Evolutionary conservation across 305 asterid genomes (phyloP).

Genomic region (Withania somnifera): DNA sequence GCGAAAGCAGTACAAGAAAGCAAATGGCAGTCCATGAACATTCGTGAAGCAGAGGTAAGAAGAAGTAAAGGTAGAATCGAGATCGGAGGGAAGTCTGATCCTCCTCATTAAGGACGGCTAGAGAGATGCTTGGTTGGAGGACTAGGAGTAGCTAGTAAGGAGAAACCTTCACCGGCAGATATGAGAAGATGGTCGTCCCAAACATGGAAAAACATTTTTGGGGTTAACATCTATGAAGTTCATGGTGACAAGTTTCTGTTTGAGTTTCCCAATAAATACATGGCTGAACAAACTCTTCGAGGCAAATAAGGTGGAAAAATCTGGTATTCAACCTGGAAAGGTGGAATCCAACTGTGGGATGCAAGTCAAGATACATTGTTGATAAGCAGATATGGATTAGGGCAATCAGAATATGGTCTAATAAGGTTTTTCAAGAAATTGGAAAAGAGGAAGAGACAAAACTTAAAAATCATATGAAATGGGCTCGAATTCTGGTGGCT

Average conservation of each 20-base stretch:
- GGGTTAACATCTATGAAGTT: background rate
- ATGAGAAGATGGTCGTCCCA: background rate
- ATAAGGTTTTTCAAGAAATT: background rate
- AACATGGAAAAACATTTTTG: background rate
- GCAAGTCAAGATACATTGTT: no score
- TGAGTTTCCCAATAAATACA: background rate
- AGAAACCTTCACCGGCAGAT: background rate
- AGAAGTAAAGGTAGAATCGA: background rate
- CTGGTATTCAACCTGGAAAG: background rate
- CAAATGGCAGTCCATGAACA: background rate
- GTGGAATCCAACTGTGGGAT: background rate
- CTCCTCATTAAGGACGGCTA: background rate
- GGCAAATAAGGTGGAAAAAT: no score
- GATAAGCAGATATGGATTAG: background rate
- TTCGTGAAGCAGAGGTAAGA: background rate
- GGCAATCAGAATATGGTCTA: background rate
- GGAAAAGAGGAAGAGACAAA: background rate
- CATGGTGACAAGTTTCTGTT: background rate
- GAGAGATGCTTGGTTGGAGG: background rate
- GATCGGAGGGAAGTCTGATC: background rate
- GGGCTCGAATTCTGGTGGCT: background rate
- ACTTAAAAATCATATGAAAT: background rate
- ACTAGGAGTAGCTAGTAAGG: background rate
- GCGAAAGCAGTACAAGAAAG: background rate
- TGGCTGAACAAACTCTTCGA: background rate